Percentiles rank a stretch among this genome's conserved stretches.
Conservation (phyloP, 2,329 filamentous ascomycete species). For the Dothideomycetes sp. region DNA sequence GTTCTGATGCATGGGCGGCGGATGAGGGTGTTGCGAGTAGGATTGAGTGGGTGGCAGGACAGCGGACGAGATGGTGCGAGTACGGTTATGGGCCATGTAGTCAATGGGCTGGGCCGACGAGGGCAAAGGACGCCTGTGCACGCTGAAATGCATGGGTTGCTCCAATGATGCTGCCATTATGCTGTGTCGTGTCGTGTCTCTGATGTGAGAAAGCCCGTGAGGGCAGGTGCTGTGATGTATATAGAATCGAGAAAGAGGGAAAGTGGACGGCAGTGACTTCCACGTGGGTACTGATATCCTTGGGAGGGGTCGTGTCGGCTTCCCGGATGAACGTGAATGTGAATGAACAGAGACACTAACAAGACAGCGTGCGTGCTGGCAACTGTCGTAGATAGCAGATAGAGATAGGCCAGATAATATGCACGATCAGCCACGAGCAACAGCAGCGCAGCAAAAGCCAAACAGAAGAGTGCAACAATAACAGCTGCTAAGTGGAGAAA, state of each 20-base stretch:
- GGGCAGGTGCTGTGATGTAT: not conserved
- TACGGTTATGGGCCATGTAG: slow-evolving; percentile 31
- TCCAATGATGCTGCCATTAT: slow-evolving; percentile 17
- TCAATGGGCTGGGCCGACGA: slow-evolving; percentile 9
- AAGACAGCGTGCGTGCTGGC: slow-evolving; percentile 1
- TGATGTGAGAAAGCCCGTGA: not conserved
- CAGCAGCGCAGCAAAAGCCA: too few species aligned
- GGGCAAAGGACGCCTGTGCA: slow-evolving; percentile 17
- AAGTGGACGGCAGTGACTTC: too few species aligned
- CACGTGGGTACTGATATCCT: too few species aligned
- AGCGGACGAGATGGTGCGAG: slow-evolving; percentile 34
- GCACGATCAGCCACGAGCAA: too few species aligned
- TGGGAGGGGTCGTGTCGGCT: too few species aligned
- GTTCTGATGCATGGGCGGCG: slow-evolving; percentile 16
- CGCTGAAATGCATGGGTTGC: slow-evolving; percentile 14
- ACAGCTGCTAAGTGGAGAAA: too few species aligned
- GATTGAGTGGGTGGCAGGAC: slow-evolving; percentile 22
- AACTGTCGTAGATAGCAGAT: too few species aligned
- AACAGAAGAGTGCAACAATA: too few species aligned
- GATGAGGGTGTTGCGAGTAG: slow-evolving; percentile 16
- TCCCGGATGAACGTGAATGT: not conserved
- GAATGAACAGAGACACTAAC: slow-evolving; percentile 1
- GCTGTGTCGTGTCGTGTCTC: not conserved
- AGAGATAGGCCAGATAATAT: too few species aligned
- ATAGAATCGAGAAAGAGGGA: not conserved